phyloP scores from a whole-genome alignment of 2,329 filamentous ascomycete genomes.

The Colletotrichum sp. region DNA sequence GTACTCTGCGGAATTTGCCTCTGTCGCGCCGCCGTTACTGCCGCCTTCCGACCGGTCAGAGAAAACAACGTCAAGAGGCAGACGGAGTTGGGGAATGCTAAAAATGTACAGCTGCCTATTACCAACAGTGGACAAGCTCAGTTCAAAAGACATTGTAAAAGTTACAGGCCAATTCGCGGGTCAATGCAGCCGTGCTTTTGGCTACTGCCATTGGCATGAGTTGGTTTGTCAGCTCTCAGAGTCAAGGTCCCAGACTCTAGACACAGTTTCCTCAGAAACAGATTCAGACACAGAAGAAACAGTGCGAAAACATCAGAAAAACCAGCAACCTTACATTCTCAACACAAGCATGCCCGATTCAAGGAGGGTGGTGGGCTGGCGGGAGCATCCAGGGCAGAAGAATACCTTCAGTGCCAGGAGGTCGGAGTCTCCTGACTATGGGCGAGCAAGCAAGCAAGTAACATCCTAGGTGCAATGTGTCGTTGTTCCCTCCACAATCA shows the following conservation, averaged over 20 bases:
- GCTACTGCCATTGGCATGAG: not conserved
- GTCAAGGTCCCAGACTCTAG: not conserved
- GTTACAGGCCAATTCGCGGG: not conserved
- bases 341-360: not conserved
- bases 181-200: not conserved
- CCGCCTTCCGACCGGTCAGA: not conserved
- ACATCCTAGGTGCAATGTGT: not conserved
- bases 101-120: not conserved
- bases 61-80: not conserved
- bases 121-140: not conserved
- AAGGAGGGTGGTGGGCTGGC: not conserved
- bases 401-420: not conserved
- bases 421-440: conserved; percentile 1
- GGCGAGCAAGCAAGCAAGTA: not conserved
- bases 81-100: not conserved
- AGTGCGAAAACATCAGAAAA: not conserved
- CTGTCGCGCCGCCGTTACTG: not conserved
- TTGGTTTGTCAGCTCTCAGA: not conserved
- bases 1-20: not conserved
- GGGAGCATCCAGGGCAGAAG: not conserved
- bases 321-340: not conserved
- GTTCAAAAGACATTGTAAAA: not conserved
- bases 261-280: conserved; percentile 1
- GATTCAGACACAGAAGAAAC: not conserved
- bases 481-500: not conserved